Percentiles rank a stretch among this genome's conserved stretches.
Conservation (phyloP, 371 early-diverging fungal genomes). For the Lichtheimia corymbifera region DNA sequence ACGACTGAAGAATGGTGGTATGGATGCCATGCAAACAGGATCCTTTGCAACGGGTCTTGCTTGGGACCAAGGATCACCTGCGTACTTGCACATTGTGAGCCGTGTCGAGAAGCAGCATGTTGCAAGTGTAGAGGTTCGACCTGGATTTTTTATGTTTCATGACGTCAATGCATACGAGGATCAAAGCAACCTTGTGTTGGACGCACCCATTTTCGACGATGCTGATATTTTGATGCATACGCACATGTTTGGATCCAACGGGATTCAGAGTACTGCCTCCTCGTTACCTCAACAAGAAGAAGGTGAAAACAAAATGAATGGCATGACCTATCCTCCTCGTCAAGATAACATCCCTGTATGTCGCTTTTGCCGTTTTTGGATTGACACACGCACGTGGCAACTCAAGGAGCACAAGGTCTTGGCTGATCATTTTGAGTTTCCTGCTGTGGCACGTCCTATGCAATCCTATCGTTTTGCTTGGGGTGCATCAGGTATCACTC, state of each 20-base stretch:
- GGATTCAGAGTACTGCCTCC: not conserved
- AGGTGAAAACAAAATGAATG: conserved; percentile 19
- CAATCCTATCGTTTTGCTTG: not conserved
- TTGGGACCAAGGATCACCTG: conserved; percentile 35
- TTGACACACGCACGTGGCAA: conserved; percentile 16
- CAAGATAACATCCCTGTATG: not conserved
- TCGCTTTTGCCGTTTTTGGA: no score
- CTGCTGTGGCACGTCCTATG: conserved; percentile 19
- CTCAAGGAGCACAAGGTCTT: conserved; percentile 13
- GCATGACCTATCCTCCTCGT: conserved; percentile 2
- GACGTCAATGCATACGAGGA: conserved; percentile 45
- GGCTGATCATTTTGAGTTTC: conserved; percentile 51
- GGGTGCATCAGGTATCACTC: no score
- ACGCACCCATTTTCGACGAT: conserved; percentile 28
- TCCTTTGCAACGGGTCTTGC: conserved; percentile 35
- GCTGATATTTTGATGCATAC: conserved; percentile 35
- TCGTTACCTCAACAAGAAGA: not conserved
- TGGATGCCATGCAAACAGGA: conserved; percentile 46
- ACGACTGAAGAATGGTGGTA: conserved; percentile 33
- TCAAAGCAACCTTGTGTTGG: conserved; percentile 22
- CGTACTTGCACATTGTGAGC: conserved; percentile 52
- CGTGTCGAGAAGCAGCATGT: conserved; percentile 35
- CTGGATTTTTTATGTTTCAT: conserved; percentile 57
- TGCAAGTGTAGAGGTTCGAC: conserved; percentile 46
- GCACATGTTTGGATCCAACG: conserved; percentile 21